Evolutionary conservation across 148 eudicot species (phyloP).

Genomic region (Suaeda aralocaspica): DNA sequence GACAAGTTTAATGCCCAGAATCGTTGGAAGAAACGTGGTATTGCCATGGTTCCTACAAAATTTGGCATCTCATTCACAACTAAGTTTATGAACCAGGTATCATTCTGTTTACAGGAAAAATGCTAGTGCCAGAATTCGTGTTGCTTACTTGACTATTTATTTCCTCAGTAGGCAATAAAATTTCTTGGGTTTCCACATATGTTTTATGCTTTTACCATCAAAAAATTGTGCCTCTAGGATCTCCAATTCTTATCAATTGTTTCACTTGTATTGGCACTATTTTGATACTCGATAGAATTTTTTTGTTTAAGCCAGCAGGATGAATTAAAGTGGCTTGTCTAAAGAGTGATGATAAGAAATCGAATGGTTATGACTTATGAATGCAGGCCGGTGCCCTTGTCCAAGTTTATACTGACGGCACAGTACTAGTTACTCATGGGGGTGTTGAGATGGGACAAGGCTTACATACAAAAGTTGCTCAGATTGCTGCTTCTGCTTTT

Average conservation of each 20-base stretch:
- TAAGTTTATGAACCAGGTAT: constrained; percentile 97
- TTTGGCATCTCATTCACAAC: constrained; percentile 91
- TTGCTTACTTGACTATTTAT: not conserved
- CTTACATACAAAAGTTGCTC: constrained; percentile 95
- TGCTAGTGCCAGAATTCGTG: not conserved
- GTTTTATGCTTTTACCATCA: not conserved
- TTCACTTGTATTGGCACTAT: not conserved
- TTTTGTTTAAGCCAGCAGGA: not conserved
- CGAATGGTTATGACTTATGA: constrained; percentile 1
- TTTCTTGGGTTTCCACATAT: not conserved
- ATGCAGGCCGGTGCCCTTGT: constrained; percentile 97
- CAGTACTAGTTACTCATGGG: constrained; percentile 94
- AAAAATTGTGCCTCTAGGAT: not conserved
- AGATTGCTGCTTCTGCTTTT: constrained; percentile 92
- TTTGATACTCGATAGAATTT: not conserved
- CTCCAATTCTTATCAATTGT: not conserved
- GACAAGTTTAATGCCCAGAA: constrained; percentile 66
- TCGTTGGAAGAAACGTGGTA: constrained; percentile 91
- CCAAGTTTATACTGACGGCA: constrained; percentile 96
- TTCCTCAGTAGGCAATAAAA: not conserved
- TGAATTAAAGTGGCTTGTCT: not conserved
- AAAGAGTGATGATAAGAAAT: not conserved
- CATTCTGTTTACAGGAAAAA: not conserved
- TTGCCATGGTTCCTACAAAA: constrained; percentile 83
- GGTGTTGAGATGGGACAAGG: constrained; percentile 99